Conservation (phyloP, 1,139 yeast genomes). For the Pneumocystis sp. region DNA sequence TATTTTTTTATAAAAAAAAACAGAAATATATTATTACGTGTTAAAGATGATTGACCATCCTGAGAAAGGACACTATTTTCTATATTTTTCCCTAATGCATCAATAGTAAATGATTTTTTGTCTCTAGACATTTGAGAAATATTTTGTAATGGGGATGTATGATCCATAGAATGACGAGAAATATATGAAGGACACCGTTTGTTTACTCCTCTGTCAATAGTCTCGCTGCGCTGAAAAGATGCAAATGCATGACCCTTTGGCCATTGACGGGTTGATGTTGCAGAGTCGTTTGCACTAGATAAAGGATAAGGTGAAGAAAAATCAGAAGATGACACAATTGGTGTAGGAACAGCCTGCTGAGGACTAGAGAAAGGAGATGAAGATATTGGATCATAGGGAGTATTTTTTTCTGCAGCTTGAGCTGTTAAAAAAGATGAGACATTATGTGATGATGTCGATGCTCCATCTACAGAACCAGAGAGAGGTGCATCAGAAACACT, state of each 20-base stretch:
- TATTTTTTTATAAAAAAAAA: background rate
- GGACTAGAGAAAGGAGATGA: background rate
- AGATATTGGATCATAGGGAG: background rate
- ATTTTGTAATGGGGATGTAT: slow-evolving; percentile 9
- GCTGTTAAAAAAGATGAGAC: background rate
- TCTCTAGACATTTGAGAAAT: background rate
- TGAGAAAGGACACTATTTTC: background rate
- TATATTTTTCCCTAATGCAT: background rate
- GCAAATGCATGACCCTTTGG: slow-evolving; percentile 25
- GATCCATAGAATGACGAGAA: slow-evolving; percentile 17
- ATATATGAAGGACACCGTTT: slow-evolving; percentile 74
- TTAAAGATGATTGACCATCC: background rate
- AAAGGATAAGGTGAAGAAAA: slow-evolving; percentile 1
- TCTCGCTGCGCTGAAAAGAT: slow-evolving; percentile 66
- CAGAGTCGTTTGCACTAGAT: slow-evolving; percentile 2
- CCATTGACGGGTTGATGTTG: slow-evolving; percentile 1
- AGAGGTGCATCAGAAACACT: background rate
- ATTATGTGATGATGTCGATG: background rate
- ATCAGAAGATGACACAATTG: background rate
- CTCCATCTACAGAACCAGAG: background rate
- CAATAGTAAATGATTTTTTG: background rate
- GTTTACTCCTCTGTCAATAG: slow-evolving; percentile 80
- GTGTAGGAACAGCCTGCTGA: background rate
- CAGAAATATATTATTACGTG: background rate
- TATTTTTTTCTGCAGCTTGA: background rate